A percentile compares a stretch with the other conserved stretches of the same genome.
Evolutionary conservation across 306 rosid genomes (phyloP).

Genomic region (Cyclanthera cordifolia): DNA sequence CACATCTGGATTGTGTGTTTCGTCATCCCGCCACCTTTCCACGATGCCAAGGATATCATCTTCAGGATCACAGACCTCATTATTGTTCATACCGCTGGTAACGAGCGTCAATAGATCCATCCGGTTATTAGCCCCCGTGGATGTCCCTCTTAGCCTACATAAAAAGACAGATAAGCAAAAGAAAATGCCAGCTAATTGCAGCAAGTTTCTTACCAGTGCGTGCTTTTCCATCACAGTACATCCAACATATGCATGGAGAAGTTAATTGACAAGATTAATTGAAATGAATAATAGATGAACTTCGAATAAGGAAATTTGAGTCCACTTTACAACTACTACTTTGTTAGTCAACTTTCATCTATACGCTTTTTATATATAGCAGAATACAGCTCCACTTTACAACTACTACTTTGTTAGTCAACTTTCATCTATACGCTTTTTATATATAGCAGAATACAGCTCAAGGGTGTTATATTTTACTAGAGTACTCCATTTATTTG

Average conservation of each 20-base stretch:
- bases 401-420: background rate
- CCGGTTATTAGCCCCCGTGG: slow-evolving; percentile 70
- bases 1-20: slow-evolving; percentile 91
- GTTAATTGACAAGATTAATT: background rate
- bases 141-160: slow-evolving; percentile 65
- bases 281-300: background rate
- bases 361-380: background rate
- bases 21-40: slow-evolving; percentile 89
- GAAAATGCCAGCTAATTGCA: slow-evolving; percentile 2
- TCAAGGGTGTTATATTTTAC: background rate
- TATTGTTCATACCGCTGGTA: slow-evolving; percentile 62
- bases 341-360: background rate
- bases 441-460: background rate
- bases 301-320: background rate
- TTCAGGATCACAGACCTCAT: slow-evolving; percentile 44
- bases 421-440: background rate
- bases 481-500: background rate
- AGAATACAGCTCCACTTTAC: background rate
- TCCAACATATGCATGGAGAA: background rate
- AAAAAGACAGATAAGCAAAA: background rate
- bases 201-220: background rate
- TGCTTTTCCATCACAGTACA: background rate
- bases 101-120: slow-evolving; percentile 90
- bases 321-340: background rate
- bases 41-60: slow-evolving; percentile 83